A percentile compares a stretch with the other conserved stretches of the same genome.
phyloP scores from a whole-genome alignment of 2,329 filamentous ascomycete genomes.

The Alternaria triticimaculans region DNA sequence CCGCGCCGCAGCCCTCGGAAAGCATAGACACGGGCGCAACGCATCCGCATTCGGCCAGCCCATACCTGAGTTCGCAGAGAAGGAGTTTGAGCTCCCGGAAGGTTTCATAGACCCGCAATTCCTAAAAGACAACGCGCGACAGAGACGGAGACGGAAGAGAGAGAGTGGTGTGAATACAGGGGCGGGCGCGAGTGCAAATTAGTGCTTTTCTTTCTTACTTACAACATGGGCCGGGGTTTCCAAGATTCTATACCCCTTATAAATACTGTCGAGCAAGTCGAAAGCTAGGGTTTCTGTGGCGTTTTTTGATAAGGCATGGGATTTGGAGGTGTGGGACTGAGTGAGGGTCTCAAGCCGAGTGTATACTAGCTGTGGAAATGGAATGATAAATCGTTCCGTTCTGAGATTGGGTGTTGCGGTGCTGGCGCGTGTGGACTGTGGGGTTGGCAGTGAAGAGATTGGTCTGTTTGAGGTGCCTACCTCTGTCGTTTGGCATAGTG shows the following conservation, averaged over 20 bases:
- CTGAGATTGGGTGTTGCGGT: not conserved
- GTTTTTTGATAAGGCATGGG: not conserved
- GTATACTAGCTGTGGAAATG: not conserved
- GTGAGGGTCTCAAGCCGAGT: not conserved
- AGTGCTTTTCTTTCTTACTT: not conserved
- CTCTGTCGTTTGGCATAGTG: not conserved
- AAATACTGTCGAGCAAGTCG: not conserved
- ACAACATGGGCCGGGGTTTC: not conserved
- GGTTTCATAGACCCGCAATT: slow-evolving; percentile 62
- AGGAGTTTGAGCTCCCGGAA: slow-evolving; percentile 77
- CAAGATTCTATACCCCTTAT: slow-evolving; percentile 3
- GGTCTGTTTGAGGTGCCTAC: not conserved
- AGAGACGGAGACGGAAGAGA: slow-evolving; percentile 66
- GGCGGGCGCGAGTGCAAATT: not conserved
- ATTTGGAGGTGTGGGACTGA: not conserved
- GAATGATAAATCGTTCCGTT: not conserved
- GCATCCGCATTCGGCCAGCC: slow-evolving; percentile 81
- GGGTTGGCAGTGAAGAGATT: not conserved
- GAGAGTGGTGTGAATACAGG: slow-evolving; percentile 46
- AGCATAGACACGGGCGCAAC: slow-evolving; percentile 71
- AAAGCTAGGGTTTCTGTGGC: not conserved
- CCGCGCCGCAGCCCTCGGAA: slow-evolving; percentile 78
- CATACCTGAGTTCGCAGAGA: slow-evolving; percentile 73
- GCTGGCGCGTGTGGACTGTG: not conserved
- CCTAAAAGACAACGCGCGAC: slow-evolving; percentile 65